phyloP scores from a whole-genome alignment of 2,329 filamentous ascomycete genomes.

The Sporothrix schenckii region DNA sequence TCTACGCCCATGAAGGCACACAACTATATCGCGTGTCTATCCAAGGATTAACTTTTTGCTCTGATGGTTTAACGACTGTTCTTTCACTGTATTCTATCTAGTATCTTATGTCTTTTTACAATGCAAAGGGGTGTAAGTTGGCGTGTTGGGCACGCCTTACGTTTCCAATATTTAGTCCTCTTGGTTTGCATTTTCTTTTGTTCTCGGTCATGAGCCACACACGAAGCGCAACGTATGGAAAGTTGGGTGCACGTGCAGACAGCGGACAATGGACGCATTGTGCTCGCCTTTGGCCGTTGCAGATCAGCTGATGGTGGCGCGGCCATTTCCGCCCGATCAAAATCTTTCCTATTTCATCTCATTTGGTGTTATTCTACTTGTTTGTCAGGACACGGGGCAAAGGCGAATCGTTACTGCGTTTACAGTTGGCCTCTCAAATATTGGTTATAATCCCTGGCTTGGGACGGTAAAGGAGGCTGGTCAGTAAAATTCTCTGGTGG shows the following conservation, averaged over 20 bases:
- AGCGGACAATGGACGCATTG: background rate
- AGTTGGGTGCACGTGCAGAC: background rate
- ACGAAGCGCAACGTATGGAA: constrained; percentile 6
- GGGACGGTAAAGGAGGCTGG: constrained; percentile 1
- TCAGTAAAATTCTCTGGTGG: constrained; percentile 13
- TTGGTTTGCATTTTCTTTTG: background rate
- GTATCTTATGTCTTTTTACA: background rate
- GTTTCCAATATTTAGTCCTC: background rate
- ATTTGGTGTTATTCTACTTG: constrained; percentile 12
- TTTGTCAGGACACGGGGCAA: background rate
- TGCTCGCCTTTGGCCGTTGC: background rate
- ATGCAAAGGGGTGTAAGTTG: constrained; percentile 4
- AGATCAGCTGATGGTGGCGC: background rate
- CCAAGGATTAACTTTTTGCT: background rate
- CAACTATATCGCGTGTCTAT: background rate
- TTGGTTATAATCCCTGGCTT: background rate
- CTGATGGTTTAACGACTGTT: background rate
- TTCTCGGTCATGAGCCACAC: background rate
- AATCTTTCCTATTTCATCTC: background rate
- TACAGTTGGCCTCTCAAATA: background rate
- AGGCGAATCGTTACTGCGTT: constrained; percentile 7
- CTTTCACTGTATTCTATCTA: constrained; percentile 16
- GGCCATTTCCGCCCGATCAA: background rate
- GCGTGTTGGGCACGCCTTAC: constrained; percentile 17
- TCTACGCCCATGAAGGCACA: no score